Evolutionary conservation across 2,329 filamentous ascomycete species (phyloP).

Genomic region (Penicillium nordicum): DNA sequence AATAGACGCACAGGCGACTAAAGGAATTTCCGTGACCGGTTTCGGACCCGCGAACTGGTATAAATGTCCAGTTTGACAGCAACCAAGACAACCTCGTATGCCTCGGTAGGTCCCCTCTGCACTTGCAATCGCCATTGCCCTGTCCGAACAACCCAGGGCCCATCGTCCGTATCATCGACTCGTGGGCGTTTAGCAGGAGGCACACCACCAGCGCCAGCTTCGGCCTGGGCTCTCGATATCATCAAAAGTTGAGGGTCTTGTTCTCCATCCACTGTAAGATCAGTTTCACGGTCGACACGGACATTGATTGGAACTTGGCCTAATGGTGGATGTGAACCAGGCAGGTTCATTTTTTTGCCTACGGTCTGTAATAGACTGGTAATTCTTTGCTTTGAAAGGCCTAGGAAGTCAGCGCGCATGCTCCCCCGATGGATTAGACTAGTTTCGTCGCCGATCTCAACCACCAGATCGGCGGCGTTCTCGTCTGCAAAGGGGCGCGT

Average conservation of each 20-base stretch:
- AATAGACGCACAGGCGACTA: conserved; percentile 14
- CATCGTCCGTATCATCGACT: conserved; percentile 40
- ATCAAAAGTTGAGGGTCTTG: conserved; percentile 16
- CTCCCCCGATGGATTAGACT: conserved; percentile 55
- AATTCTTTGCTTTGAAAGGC: conserved; percentile 66
- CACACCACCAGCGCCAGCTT: conserved; percentile 11
- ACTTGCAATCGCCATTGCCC: conserved; percentile 72
- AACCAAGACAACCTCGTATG: conserved; percentile 67
- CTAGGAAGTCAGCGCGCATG: conserved; percentile 68
- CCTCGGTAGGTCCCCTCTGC: conserved; percentile 47
- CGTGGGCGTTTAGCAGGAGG: conserved; percentile 40
- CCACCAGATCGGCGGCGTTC: conserved; percentile 65
- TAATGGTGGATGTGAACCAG: conserved; percentile 59
- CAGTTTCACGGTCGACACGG: conserved; percentile 53
- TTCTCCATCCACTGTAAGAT: conserved; percentile 43
- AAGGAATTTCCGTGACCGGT: conserved; percentile 64
- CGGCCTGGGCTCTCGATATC: conserved; percentile 36
- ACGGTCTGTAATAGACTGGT: conserved; percentile 74
- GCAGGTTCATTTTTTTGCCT: conserved; percentile 72
- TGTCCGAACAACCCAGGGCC: conserved; percentile 61
- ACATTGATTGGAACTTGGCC: conserved; percentile 63
- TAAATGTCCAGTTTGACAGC: conserved; percentile 74
- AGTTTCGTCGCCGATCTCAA: conserved; percentile 72
- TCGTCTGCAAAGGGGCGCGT: conserved; percentile 83
- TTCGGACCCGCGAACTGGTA: conserved; percentile 63